Evolutionary conservation across 768 basidiomycete genomes (phyloP), one percentile per base, ranked within the genome.

Genomic region (Lenzites betulinus): DNA sequence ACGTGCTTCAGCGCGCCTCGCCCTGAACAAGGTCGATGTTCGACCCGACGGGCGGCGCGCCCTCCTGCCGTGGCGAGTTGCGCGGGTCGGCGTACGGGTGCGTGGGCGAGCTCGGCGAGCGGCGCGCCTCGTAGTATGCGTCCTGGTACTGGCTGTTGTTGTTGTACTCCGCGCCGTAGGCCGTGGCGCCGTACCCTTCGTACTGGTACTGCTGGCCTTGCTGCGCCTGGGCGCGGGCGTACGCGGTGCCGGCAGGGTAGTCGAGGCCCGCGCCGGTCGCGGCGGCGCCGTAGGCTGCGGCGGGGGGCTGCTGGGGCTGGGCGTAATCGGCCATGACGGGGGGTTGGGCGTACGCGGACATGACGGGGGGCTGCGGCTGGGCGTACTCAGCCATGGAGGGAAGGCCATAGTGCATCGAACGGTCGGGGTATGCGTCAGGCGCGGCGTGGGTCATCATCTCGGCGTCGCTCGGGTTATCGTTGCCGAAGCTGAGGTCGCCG

Each of bases 241-340:
- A 70, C 16, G 70, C 64, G 15, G 66, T 68, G 20, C 54, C 59
- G 33, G 74, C 69, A 7, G 74, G 70, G 59, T 73, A 75, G 25
- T 69, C 62, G 7, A 71, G 63, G 42, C 66, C 66, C 18, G 50
- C 42, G 26, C 48, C 51, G 16, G 48, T 25, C 15, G 18, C 39
- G 15, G 47, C 26, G 7, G 51, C 67, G 64, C 49, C 43, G 36
- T 49, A 11, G 63, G 66, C 36, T 60, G 55, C 6, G 39, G 35
- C 51, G 26, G 60, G 54, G 20, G 59, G 61, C 44, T 76, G 75
- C 25, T 33, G 30, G 30, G 64, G 59, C 51, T 66, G 60, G 2
- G 67, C 36, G n/a, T 62, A 66, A 9, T 73, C 69, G 4, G 67
- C 26, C 42, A 65, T 38, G 39, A 46, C 35, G n/a, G 62, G 61